phyloP scores from a whole-genome alignment of 306 rosid genomes.

The Pterocarpus santalinus region DNA sequence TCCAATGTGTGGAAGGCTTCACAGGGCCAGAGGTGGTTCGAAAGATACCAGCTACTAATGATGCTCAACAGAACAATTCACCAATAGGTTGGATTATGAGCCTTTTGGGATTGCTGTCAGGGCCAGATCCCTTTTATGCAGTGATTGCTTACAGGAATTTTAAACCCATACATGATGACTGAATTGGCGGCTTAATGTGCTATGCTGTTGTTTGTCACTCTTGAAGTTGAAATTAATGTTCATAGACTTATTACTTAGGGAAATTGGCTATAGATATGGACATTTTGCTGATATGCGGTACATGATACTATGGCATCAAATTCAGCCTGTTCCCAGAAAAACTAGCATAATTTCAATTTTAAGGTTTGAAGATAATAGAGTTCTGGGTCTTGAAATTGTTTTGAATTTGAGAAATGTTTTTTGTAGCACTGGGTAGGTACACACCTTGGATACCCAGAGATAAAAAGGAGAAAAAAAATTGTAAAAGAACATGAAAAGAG shows the following conservation, averaged over 20 bases:
- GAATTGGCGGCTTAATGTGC: neutral
- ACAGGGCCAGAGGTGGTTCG: constrained; percentile 75
- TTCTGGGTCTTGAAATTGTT: too few species aligned
- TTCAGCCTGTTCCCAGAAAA: neutral
- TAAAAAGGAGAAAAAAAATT: too few species aligned
- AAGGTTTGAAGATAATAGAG: neutral
- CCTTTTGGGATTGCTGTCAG: constrained; percentile 66
- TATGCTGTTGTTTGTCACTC: neutral
- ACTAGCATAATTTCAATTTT: neutral
- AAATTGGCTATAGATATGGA: neutral
- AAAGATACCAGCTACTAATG: constrained; percentile 55
- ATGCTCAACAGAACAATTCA: constrained; percentile 52
- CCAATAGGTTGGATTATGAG: constrained; percentile 63
- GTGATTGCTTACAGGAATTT: constrained; percentile 81
- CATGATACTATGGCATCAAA: neutral
- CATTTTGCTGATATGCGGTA: neutral
- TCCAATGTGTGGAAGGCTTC: constrained; percentile 82
- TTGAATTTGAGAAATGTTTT: too few species aligned
- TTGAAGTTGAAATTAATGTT: neutral
- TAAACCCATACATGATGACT: constrained; percentile 63
- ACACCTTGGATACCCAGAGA: too few species aligned
- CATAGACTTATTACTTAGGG: neutral
- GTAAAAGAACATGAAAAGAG: too few species aligned
- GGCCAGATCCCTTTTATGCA: constrained; percentile 81
- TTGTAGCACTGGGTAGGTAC: too few species aligned